Conservation (phyloP, 371 early-diverging fungal species). For the Funneliformis caledonium region DNA sequence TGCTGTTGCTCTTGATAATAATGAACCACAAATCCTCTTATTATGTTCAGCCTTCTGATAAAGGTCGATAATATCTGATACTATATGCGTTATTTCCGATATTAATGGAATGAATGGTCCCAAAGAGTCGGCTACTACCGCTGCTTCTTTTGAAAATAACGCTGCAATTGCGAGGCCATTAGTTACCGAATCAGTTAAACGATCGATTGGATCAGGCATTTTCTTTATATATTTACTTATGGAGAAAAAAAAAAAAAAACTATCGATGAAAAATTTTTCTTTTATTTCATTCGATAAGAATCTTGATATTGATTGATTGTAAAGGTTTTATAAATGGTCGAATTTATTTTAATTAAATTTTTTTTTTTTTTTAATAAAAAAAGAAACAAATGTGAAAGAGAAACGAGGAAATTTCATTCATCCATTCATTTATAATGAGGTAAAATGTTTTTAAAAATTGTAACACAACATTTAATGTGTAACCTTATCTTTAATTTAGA, state of each 20-base stretch:
- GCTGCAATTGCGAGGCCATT: neutral
- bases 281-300: no score
- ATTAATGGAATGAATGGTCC: slow-evolving; percentile 36
- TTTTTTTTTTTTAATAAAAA: neutral
- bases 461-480: neutral
- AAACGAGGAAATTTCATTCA: neutral
- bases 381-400: neutral
- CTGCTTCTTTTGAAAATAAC: neutral
- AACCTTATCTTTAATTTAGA: no score
- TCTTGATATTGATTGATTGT: no score
- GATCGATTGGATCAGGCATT: neutral
- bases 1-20: slow-evolving; percentile 5
- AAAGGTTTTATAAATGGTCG: no score
- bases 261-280: neutral
- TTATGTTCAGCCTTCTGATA: slow-evolving; percentile 40
- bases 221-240: neutral
- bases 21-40: slow-evolving; percentile 32
- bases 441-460: neutral
- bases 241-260: neutral
- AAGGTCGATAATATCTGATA: slow-evolving; percentile 19
- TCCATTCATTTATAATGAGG: neutral
- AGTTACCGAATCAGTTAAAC: neutral
- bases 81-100: neutral
- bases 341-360: no score
- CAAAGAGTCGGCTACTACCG: slow-evolving; percentile 24